Evolutionary conservation across 306 rosid genomes (phyloP).

Genomic region (Cajanus cajan): DNA sequence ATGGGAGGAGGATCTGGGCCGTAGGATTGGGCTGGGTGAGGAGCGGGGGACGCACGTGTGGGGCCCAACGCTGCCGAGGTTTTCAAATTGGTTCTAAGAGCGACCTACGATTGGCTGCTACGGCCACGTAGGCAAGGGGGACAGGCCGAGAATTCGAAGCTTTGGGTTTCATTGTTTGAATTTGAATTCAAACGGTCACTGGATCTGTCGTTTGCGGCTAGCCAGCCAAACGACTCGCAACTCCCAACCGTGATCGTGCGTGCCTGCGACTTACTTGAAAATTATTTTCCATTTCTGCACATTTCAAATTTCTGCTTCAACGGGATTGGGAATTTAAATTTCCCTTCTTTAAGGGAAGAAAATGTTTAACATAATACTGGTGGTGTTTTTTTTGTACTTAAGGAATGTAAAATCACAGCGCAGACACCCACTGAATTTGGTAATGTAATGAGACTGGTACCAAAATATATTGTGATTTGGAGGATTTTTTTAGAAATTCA

Average conservation of each 20-base stretch:
- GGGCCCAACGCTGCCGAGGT: conserved; percentile 38
- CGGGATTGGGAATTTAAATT: neutral
- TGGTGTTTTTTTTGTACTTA: neutral
- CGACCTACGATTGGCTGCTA: conserved; percentile 21
- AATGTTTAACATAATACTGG: neutral
- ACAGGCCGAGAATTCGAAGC: conserved; percentile 30
- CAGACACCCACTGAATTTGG: neutral
- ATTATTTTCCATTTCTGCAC: neutral
- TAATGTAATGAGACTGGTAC: too few relatives aligned
- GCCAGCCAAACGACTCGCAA: conserved; percentile 14
- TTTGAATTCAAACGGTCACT: conserved; percentile 84
- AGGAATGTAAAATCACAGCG: neutral
- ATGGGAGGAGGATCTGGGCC: conserved; percentile 51
- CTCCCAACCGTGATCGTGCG: conserved; percentile 29
- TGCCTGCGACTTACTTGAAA: too few relatives aligned
- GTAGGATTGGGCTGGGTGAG: conserved; percentile 41
- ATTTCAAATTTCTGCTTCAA: conserved; percentile 17
- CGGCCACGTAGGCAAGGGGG: neutral
- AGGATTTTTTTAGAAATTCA: too few relatives aligned
- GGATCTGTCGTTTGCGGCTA: conserved; percentile 38
- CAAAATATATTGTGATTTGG: too few relatives aligned
- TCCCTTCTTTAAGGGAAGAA: neutral
- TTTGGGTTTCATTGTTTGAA: conserved; percentile 16
- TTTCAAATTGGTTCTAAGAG: conserved; percentile 1
- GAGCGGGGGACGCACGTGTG: conserved; percentile 60